These are phyloP conservation scores for Letharia lupina DNA, from an alignment of 495 filamentous ascomycete genomes.

Conservation along the genomic window DNA sequence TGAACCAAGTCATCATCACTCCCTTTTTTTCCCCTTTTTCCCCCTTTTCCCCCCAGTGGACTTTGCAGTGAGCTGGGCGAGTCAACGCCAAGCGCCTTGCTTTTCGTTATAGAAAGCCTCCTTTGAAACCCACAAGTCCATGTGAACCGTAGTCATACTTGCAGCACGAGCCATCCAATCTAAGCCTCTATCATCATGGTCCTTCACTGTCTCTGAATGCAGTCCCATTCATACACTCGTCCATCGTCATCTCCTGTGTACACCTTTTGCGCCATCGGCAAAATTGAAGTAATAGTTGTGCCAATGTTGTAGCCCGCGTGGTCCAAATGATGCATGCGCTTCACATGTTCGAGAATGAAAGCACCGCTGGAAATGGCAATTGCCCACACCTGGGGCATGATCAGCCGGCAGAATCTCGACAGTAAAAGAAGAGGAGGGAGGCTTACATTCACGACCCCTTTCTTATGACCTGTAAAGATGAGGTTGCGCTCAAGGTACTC, in stretches of 20 bases:
- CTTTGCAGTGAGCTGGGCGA: no score
- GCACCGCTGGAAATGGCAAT: slow-evolving; percentile 42
- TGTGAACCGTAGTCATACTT: not conserved
- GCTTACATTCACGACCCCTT: slow-evolving; percentile 70
- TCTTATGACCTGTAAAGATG: slow-evolving; percentile 77
- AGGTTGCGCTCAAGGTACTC: slow-evolving; percentile 88
- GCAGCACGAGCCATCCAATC: not conserved
- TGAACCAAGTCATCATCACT: not conserved
- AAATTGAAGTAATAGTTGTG: slow-evolving; percentile 78
- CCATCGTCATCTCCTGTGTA: slow-evolving; percentile 93
- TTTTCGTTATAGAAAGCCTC: not conserved
- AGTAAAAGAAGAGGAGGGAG: not conserved
- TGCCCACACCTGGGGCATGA: slow-evolving; percentile 43
- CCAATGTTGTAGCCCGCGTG: slow-evolving; percentile 68
- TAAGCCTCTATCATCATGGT: slow-evolving; percentile 1
- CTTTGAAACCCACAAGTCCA: not conserved
- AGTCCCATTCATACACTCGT: slow-evolving; percentile 87
- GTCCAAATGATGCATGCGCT: slow-evolving; percentile 78
- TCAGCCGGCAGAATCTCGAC: not conserved
- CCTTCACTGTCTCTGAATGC: slow-evolving; percentile 50
- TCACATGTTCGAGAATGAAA: slow-evolving; percentile 56
- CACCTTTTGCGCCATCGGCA: slow-evolving; percentile 72
- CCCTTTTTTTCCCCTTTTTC: not conserved
- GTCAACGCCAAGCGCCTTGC: not conserved
- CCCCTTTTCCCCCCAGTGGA: no score